Base-by-base conservation (phyloP, 1,284 basidiomycete genomes). In the Papiliotrema laurentii region DNA sequence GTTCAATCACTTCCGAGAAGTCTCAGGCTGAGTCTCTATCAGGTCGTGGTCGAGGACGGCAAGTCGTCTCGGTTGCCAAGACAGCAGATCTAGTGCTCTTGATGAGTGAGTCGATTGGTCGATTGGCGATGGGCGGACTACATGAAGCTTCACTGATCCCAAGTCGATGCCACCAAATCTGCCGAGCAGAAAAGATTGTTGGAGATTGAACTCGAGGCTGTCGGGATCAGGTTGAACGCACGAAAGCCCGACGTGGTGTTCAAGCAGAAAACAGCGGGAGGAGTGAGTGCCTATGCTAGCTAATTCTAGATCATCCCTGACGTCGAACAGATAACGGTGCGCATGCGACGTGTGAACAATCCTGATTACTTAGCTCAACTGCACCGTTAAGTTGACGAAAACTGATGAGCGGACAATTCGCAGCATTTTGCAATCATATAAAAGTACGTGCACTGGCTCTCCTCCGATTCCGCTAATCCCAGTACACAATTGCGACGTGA, bases 391-490 rank as follows among this genome's bases (percentile, higher is more conserved):
- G 63, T 75, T 97, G 54, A 97, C 92, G 0, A 89, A 85, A 70
- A 97, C 90, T 1, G 91, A 97, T 68, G 93, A 97, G 70, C 89
- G 87, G 71, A 96, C 90, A 11, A 89, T 97, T 60, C 81, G 90
- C 45, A 87, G 88, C 5, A 93, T 98, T 55, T 75, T 96, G 33
- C 88, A 87, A 53, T 81, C 87, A 42, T 92, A 89, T 83, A 77
- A 70, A 79, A 75, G 72, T 75, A 43, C n/a, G 11, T 31, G 19
- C 13, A 18, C 19, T 24, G 24, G 13, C n/a, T 18, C 6, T 7
- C 19, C 13, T 31, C 19, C 4, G 27, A 9, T 13, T 44, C 48
- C 58, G 35, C 56, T 47, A 35, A 33, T 16, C 16, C 2, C 39
- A 75, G 73, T 94, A 43, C 91, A 96, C 73, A 96, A 94, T 64